A percentile compares a stretch with the other conserved stretches of the same genome.
Evolutionary conservation across 768 basidiomycete species (phyloP).

Genomic region (Heimioporus sp.): DNA sequence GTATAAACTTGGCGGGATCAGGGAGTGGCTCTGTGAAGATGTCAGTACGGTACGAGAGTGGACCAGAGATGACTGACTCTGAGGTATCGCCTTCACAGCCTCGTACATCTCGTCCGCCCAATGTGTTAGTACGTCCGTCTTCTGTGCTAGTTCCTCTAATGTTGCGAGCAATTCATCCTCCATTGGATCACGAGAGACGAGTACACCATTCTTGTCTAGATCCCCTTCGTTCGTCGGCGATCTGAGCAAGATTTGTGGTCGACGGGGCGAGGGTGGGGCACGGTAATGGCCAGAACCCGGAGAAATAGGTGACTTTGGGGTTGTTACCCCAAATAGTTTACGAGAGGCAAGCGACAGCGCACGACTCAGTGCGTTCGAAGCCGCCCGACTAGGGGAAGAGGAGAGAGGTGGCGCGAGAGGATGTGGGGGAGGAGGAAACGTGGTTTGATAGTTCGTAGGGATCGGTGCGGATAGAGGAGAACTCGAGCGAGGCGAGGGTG

Average conservation of each 20-base stretch:
- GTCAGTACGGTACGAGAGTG: conserved; percentile 1
- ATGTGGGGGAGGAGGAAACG: conserved; percentile 67
- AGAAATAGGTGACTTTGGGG: conserved; percentile 36
- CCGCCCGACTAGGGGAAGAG: conserved; percentile 64
- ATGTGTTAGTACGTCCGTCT: conserved; percentile 88
- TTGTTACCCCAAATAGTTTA: conserved; percentile 68
- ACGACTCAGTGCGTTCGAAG: conserved; percentile 72
- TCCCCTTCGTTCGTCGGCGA: conserved; percentile 40
- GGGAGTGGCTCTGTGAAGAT: conserved; percentile 65
- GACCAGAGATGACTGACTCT: conserved; percentile 54
- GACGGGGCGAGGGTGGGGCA: conserved; percentile 53
- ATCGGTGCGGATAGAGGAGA: conserved; percentile 22
- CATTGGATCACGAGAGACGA: conserved; percentile 55
- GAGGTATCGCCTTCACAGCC: conserved; percentile 79
- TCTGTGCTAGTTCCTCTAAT: conserved; percentile 91
- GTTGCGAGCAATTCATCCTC: conserved; percentile 80
- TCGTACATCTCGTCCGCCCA: conserved; percentile 97
- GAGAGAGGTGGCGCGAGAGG: conserved; percentile 54
- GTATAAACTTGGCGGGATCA: conserved; percentile 72
- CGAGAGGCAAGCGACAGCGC: conserved; percentile 80
- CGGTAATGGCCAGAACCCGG: conserved; percentile 38
- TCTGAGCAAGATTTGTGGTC: conserved; percentile 49
- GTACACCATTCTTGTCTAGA: conserved; percentile 17
- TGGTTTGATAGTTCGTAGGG: conserved; percentile 38
- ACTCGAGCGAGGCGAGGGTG: conserved; percentile 21